Evolutionary conservation across 2,329 filamentous ascomycete species (phyloP).

Genomic region (Fusarium kyushuense): DNA sequence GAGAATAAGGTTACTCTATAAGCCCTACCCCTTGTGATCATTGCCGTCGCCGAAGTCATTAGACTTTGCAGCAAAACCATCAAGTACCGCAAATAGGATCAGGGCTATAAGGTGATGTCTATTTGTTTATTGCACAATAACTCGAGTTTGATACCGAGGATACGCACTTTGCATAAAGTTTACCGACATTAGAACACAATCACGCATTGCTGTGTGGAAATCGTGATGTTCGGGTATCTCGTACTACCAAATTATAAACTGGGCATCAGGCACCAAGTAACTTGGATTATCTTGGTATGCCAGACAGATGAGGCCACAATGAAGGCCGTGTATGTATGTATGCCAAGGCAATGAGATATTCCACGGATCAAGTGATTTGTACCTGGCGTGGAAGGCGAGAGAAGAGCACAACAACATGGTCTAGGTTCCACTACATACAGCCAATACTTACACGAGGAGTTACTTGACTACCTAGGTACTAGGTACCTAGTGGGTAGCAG

Average conservation of each 20-base stretch:
- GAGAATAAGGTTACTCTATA: too few species aligned
- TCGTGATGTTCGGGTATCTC: constrained; percentile 13
- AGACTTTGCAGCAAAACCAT: too few species aligned
- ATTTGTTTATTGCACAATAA: background rate
- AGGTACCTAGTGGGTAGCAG: too few species aligned
- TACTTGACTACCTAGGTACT: too few species aligned
- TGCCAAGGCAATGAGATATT: constrained; percentile 32
- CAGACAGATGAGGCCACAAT: constrained; percentile 2
- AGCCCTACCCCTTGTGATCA: too few species aligned
- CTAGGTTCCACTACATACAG: constrained; percentile 15
- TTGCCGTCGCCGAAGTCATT: too few species aligned
- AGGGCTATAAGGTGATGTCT: background rate
- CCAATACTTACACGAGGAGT: constrained; percentile 18
- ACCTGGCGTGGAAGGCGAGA: constrained; percentile 30
- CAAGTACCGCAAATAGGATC: background rate
- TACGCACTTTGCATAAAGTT: background rate
- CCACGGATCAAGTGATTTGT: constrained; percentile 8
- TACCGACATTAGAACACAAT: background rate
- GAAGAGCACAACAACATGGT: constrained; percentile 19
- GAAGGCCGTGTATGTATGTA: background rate
- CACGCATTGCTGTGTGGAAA: background rate
- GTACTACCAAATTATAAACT: background rate
- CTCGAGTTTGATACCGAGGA: background rate
- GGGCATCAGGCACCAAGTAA: constrained; percentile 11
- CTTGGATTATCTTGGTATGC: background rate